Base-by-base conservation (phyloP, 1,284 basidiomycete genomes). In the Heterobasidion annosum region DNA sequence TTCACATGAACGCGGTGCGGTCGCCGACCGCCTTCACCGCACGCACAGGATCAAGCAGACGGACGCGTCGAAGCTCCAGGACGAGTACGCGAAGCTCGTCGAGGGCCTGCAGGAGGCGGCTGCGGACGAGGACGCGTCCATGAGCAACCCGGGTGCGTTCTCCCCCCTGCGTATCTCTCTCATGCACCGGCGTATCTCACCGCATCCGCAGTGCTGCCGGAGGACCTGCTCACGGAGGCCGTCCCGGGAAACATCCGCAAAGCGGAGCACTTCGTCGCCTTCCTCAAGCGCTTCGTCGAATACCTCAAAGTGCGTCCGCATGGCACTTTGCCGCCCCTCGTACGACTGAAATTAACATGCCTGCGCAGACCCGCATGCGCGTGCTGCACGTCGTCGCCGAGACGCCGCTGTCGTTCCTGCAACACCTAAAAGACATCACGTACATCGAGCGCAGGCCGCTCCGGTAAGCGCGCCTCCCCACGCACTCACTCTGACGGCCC, bases 321-420 rank as follows among this genome's bases (percentile, higher is more conserved):
- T 25, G 25, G 25, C 25, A 3, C 5, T 5, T 25, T 25, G 49
- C 18, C 34, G 34, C 32, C 34, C 53, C 56, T 57, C 44, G 57
- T 50, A 47, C 42, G 12, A 45, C 12, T 44, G 51, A 13, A 7
- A 34, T 34, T 50, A 7, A 56, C 51, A 45, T 16, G 19, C 42
- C 16, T 51, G 25, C 0, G 34, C 59, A 95, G 92, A 99, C 97
- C 8, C 83, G 97, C 51, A 99, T 99, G 96, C 85, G 97, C 49
- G 97, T 99, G 12, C 75, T 99, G 25, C 97, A 99, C 67, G 97
- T 99, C 58, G 97, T 99, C 8, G 97, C 97, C n/a, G 97, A 99
- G 70, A 99, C 97, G 3, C 97, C 97, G 0, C 75, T 92, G n/a
- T 98, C 95, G 1, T 99, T 99, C 70, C 72, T 99, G 45, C 97